phyloP scores from a whole-genome alignment of 2,329 filamentous ascomycete species.

The Arthrobotrys conoides region DNA sequence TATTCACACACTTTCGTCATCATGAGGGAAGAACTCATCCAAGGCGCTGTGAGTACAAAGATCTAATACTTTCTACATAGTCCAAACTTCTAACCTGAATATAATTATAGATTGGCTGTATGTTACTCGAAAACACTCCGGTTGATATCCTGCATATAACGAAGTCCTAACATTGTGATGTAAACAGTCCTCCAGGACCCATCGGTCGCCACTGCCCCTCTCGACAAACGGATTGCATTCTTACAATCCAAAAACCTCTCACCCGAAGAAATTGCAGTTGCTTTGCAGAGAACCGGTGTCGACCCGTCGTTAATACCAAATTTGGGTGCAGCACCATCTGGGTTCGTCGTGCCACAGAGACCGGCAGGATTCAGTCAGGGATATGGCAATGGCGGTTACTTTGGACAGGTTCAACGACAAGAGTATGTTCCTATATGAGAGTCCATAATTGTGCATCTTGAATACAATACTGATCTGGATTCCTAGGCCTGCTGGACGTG shows the following conservation, averaged over 20 bases:
- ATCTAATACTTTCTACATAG: neutral
- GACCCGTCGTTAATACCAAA: slow-evolving; percentile 69
- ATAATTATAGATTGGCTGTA: slow-evolving; percentile 48
- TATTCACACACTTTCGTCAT: slow-evolving; percentile 23
- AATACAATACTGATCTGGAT: slow-evolving; percentile 41
- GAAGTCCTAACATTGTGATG: slow-evolving; percentile 36
- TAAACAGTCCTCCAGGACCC: slow-evolving; percentile 88
- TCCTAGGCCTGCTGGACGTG: slow-evolving; percentile 69
- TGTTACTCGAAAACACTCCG: neutral
- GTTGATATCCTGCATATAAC: neutral
- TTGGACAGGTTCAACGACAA: slow-evolving; percentile 50
- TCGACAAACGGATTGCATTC: slow-evolving; percentile 93
- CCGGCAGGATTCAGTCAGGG: slow-evolving; percentile 68
- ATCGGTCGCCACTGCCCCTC: slow-evolving; percentile 86
- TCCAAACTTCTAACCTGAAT: slow-evolving; percentile 12
- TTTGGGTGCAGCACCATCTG: slow-evolving; percentile 69
- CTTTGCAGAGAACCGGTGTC: slow-evolving; percentile 81
- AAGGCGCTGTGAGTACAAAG: slow-evolving; percentile 52
- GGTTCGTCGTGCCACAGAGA: slow-evolving; percentile 68
- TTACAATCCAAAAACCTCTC: slow-evolving; percentile 97
- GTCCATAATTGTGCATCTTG: neutral
- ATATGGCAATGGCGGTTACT: slow-evolving; percentile 55
- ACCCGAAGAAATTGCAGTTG: slow-evolving; percentile 90
- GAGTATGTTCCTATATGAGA: slow-evolving; percentile 40
- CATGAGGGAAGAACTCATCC: slow-evolving; percentile 60